Conservation (phyloP, 2,329 filamentous ascomycete species). For the Colletotrichum destructivum region DNA sequence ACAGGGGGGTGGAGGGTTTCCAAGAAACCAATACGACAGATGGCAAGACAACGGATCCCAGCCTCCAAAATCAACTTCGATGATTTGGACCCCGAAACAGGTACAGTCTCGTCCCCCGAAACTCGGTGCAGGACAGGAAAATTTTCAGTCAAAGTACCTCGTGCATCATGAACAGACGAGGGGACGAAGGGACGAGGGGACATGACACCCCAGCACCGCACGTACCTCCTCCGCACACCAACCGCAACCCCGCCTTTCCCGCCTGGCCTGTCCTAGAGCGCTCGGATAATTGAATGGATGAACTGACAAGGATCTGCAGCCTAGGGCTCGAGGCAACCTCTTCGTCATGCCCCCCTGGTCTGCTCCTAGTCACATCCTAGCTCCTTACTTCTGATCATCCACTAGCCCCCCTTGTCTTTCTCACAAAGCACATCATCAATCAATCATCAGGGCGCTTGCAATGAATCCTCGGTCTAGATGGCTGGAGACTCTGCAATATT, state of each 20-base stretch:
- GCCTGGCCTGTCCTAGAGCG: constrained; percentile 10
- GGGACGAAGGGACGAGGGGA: too few relatives aligned
- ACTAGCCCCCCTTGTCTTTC: constrained; percentile 4
- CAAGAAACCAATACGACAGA: background rate
- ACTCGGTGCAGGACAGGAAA: constrained; percentile 1
- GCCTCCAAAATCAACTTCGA: background rate
- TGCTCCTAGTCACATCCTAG: constrained; percentile 15
- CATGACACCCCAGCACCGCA: background rate
- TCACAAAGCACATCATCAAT: constrained; percentile 33
- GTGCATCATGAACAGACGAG: background rate
- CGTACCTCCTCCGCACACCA: background rate
- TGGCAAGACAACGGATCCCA: constrained; percentile 12
- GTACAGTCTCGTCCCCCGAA: background rate
- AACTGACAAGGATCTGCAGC: constrained; percentile 8
- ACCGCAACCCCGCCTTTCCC: constrained; percentile 10
- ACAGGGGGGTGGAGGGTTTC: background rate
- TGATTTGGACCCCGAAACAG: background rate
- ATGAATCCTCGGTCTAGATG: constrained; percentile 19
- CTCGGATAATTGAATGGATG: constrained; percentile 32
- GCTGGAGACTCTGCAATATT: constrained; percentile 5
- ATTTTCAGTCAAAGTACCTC: background rate
- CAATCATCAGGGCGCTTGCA: constrained; percentile 29
- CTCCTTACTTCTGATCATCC: constrained; percentile 22
- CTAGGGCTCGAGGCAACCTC: constrained; percentile 1
- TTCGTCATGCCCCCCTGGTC: constrained; percentile 4